Evolutionary conservation across 2,329 filamentous ascomycete species (phyloP).

Genomic region (Aspergillus cejpii): DNA sequence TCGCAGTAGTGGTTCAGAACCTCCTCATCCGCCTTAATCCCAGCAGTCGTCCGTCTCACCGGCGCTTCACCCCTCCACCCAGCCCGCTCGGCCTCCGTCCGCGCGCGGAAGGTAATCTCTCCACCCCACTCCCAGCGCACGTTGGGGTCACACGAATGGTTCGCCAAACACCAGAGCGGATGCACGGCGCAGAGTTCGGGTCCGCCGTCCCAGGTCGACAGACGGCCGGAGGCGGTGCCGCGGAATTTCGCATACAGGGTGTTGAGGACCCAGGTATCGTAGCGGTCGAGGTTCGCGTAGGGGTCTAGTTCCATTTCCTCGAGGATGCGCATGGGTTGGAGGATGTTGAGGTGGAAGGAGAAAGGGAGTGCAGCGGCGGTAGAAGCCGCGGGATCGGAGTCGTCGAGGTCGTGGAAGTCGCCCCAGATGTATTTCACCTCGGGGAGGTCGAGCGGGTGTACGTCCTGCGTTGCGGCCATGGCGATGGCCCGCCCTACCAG

Average conservation of each 20-base stretch:
- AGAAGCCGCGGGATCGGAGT: conserved; percentile 3
- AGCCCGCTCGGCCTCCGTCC: conserved; percentile 30
- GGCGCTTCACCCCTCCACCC: conserved; percentile 27
- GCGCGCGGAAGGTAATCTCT: conserved; percentile 37
- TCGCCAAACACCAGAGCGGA: conserved; percentile 91
- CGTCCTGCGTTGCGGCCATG: conserved; percentile 53
- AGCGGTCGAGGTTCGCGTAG: conserved; percentile 42
- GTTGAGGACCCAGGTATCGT: conserved; percentile 63
- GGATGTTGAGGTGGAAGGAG: conserved; percentile 54
- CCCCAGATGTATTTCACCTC: conserved; percentile 61
- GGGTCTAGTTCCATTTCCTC: conserved; percentile 59
- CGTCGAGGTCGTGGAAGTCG: conserved; percentile 47
- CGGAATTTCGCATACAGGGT: conserved; percentile 89
- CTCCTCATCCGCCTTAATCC: conserved; percentile 70
- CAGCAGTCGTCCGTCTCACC: conserved; percentile 41
- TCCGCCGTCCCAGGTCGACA: conserved; percentile 67
- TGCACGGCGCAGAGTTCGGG: conserved; percentile 92
- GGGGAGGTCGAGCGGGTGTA: conserved; percentile 54
- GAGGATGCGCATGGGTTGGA: conserved; percentile 54
- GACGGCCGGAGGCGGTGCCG: conserved; percentile 80
- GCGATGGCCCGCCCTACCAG: conserved; percentile 54
- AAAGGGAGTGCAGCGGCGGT: conserved; percentile 50
- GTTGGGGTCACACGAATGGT: conserved; percentile 93
- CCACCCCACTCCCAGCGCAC: conserved; percentile 85
- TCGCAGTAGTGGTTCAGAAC: conserved; percentile 94